Evolutionary conservation across 352 stramenopile genomes (phyloP).

Genomic region (Pythium sp.): DNA sequence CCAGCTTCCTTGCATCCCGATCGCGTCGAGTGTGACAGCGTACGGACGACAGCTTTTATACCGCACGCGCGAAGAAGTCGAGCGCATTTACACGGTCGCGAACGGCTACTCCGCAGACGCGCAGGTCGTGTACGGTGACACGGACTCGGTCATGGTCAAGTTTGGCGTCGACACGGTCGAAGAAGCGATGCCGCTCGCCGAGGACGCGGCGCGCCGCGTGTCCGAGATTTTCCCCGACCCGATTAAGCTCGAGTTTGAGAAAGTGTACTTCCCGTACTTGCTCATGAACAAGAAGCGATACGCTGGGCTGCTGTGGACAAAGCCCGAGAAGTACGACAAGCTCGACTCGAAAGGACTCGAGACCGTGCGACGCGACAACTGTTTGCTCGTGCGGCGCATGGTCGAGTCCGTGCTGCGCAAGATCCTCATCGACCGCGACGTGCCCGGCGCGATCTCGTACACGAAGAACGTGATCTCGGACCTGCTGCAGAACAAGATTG

Average conservation of each 20-base stretch:
- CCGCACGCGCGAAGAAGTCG: slow-evolving; percentile 95
- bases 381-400: slow-evolving; percentile 95
- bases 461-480: slow-evolving; percentile 98
- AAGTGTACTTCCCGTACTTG: slow-evolving; percentile 99
- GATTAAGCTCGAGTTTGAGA: slow-evolving; percentile 99
- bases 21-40: slow-evolving; percentile 97
- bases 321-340: slow-evolving; percentile 98
- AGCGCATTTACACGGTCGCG: slow-evolving; percentile 93
- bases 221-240: slow-evolving; percentile 96
- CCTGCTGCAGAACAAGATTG: slow-evolving; percentile 99
- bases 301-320: slow-evolving; percentile 76
- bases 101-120: slow-evolving; percentile 94
- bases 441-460: slow-evolving; percentile 95
- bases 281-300: slow-evolving; percentile 99
- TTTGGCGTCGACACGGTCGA: slow-evolving; percentile 95
- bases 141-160: slow-evolving; percentile 99
- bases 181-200: slow-evolving; percentile 97
- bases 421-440: slow-evolving; percentile 97
- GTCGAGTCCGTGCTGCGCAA: slow-evolving; percentile 97
- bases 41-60: slow-evolving; percentile 98
- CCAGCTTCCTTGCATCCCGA: slow-evolving; percentile 97
- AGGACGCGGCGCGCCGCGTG: slow-evolving; percentile 94
- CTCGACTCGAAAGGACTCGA: slow-evolving; percentile 98
- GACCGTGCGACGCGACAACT: slow-evolving; percentile 99
- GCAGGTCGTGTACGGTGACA: slow-evolving; percentile 99